Percentiles rank a stretch among this genome's conserved stretches.
These are phyloP conservation scores for Chlamydomonas eustigma DNA, from an alignment of 139 green algal genomes.

Conservation along the genomic window DNA sequence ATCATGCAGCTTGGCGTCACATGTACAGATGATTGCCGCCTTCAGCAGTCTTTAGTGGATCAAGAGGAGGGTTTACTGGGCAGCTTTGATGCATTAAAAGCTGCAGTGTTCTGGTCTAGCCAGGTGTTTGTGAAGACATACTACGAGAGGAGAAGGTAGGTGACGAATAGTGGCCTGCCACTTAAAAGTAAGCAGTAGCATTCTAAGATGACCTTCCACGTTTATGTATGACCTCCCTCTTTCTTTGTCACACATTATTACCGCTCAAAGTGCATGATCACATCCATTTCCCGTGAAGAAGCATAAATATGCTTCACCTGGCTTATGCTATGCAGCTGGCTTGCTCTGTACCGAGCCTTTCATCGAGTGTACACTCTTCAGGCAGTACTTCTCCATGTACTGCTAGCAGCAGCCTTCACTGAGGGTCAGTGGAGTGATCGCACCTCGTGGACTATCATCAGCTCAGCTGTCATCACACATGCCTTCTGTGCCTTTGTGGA, in stretches of 20 bases:
- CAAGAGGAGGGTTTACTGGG: background rate
- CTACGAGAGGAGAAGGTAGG: slow-evolving; percentile 35
- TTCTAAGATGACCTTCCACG: slow-evolving; percentile 36
- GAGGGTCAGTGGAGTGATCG: background rate
- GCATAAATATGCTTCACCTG: background rate
- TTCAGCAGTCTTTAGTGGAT: too few species aligned
- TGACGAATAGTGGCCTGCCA: slow-evolving; percentile 40
- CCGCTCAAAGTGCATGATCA: too few species aligned
- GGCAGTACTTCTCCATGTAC: slow-evolving; percentile 50
- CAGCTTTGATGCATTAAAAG: background rate
- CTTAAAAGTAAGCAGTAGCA: slow-evolving; percentile 49
- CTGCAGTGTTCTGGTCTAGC: slow-evolving; percentile 21
- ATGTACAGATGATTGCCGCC: background rate
- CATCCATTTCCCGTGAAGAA: background rate
- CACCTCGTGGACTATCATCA: slow-evolving; percentile 7
- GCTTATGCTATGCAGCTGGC: slow-evolving; percentile 16
- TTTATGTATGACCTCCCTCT: too few species aligned
- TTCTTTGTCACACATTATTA: too few species aligned
- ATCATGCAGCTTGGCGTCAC: background rate
- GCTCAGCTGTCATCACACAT: slow-evolving; percentile 29
- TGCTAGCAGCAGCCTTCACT: slow-evolving; percentile 23
- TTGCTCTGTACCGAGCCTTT: slow-evolving; percentile 39
- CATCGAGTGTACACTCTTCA: slow-evolving; percentile 59
- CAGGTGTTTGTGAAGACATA: slow-evolving; percentile 57
- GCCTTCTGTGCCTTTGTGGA: slow-evolving; percentile 18